phyloP scores from a whole-genome alignment of 108 stramenopile genomes.

The Cyclotella choctawhatcheeana region DNA sequence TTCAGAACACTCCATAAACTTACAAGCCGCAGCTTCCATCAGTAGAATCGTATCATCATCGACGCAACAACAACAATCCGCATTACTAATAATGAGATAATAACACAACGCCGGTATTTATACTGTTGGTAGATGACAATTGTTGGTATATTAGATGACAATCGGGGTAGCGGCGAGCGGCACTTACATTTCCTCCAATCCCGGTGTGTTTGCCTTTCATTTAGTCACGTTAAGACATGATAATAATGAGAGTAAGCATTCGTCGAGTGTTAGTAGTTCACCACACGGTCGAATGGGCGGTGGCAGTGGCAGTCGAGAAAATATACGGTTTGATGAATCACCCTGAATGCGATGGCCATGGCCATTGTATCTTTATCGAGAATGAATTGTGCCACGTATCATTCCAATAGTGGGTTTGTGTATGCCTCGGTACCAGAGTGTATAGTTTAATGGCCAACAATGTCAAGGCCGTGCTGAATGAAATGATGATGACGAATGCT shows the following conservation, averaged over 20 bases:
- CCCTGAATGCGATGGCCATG: not conserved
- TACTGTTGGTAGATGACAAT: slow-evolving; percentile 83
- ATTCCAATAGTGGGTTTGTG: slow-evolving; percentile 68
- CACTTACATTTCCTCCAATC: slow-evolving; percentile 14
- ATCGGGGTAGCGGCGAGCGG: too few relatives aligned
- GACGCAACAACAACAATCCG: slow-evolving; percentile 6
- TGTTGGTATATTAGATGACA: too few relatives aligned
- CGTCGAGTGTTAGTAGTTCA: too few relatives aligned
- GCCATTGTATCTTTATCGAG: slow-evolving; percentile 40
- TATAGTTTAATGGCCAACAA: slow-evolving; percentile 31
- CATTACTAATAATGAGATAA: not conserved
- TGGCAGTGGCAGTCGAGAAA: not conserved
- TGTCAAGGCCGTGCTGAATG: slow-evolving; percentile 40
- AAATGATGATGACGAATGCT: slow-evolving; percentile 12
- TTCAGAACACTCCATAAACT: slow-evolving; percentile 16
- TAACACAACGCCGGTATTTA: slow-evolving; percentile 55
- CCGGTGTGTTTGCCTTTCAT: slow-evolving; percentile 66
- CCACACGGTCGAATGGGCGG: not conserved
- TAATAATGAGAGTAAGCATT: not conserved
- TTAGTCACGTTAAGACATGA: slow-evolving; percentile 66
- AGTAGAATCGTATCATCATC: slow-evolving; percentile 27
- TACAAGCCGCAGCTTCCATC: slow-evolving; percentile 38
- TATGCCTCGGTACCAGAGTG: slow-evolving; percentile 72
- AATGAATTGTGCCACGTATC: slow-evolving; percentile 70
- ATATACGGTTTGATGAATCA: not conserved